Conservation (phyloP, 768 basidiomycete genomes). For the Podaxis sp. region DNA sequence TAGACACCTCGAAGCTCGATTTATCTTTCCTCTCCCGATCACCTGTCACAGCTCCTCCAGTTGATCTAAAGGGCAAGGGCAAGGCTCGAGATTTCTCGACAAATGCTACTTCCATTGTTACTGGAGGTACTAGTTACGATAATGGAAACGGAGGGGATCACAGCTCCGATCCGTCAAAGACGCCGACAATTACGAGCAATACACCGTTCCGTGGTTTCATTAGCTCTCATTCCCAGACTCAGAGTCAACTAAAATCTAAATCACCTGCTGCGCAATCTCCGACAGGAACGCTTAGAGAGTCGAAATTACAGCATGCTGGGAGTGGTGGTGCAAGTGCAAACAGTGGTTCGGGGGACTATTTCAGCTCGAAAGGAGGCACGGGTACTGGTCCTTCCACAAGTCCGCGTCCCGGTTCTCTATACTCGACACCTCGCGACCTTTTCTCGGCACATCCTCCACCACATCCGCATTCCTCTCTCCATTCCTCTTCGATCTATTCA, state of each 20-base stretch:
- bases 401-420: not conserved
- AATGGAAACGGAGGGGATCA: not conserved
- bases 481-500: not conserved
- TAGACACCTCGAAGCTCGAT: conserved; percentile 31
- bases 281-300: conserved; percentile 6
- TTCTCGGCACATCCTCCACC: not conserved
- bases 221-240: not conserved
- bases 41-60: not conserved
- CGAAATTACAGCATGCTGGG: conserved; percentile 3
- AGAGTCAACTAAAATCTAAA: not conserved
- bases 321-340: not conserved
- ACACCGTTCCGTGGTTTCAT: not conserved
- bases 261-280: conserved; percentile 4
- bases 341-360: conserved; percentile 4
- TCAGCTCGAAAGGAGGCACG: not conserved
- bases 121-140: conserved; percentile 9
- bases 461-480: not conserved
- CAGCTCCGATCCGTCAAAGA: conserved; percentile 11
- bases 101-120: conserved; percentile 14
- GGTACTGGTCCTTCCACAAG: conserved; percentile 1
- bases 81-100: conserved; percentile 12
- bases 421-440: not conserved
- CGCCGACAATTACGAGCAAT: conserved; percentile 5
- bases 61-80: conserved; percentile 25
- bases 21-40: conserved; percentile 24